Conservation (phyloP, 1,284 basidiomycete genomes). For the Trichosporon coremiiforme region DNA sequence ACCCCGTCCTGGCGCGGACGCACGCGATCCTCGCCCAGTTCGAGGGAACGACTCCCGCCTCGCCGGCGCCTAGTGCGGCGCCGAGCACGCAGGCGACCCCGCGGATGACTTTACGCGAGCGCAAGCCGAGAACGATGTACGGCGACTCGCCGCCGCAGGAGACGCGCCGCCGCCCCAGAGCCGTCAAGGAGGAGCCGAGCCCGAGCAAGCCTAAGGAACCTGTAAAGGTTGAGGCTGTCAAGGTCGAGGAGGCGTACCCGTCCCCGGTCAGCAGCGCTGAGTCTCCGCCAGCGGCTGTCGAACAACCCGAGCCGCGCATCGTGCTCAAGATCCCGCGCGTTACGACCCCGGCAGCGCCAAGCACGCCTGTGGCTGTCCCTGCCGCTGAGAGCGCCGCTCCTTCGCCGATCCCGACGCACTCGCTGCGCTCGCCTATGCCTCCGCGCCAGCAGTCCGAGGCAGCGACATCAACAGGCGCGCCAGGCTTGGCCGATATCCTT, state of each 20-base stretch:
- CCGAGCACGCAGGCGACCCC: slow-evolving; percentile 30
- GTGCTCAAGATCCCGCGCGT: slow-evolving; percentile 5
- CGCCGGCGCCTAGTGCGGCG: slow-evolving; percentile 23
- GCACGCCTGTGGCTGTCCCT: background rate
- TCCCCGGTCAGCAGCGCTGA: background rate
- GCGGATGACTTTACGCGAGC: slow-evolving; percentile 32
- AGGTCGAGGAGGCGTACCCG: background rate
- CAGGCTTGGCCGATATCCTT: background rate
- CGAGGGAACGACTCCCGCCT: slow-evolving; percentile 42
- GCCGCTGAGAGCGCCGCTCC: background rate
- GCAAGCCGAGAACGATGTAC: slow-evolving; percentile 11
- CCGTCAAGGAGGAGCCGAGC: slow-evolving; percentile 15
- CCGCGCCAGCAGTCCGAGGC: slow-evolving; percentile 1
- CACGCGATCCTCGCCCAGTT: slow-evolving; percentile 59
- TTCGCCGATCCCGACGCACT: slow-evolving; percentile 11
- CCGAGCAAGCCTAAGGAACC: background rate
- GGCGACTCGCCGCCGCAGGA: background rate
- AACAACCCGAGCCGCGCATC: background rate
- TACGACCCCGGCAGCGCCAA: background rate
- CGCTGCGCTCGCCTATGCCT: slow-evolving; percentile 15
- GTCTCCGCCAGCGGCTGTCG: background rate
- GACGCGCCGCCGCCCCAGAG: slow-evolving; percentile 18
- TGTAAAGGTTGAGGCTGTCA: background rate
- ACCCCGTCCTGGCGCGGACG: slow-evolving; percentile 65
- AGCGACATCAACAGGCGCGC: background rate